These are phyloP conservation scores for Angomonas desouzai DNA, from an alignment of 208 protist genomes.

Conservation along the genomic window DNA sequence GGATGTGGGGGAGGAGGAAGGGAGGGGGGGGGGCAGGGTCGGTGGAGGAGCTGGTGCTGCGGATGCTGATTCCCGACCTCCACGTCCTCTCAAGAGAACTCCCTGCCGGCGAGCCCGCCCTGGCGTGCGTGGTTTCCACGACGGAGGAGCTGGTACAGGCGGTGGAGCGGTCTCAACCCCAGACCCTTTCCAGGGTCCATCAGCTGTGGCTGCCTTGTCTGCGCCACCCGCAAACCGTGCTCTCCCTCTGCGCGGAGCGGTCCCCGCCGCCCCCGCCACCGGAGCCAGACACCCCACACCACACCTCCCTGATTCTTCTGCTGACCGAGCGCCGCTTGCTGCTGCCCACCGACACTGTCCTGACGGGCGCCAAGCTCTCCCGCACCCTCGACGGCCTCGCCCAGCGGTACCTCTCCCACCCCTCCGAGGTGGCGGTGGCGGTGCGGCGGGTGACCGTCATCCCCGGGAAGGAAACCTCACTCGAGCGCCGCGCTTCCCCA, in stretches of 20 bases:
- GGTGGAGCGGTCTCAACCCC: not conserved
- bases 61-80: conserved; percentile 7
- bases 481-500: not conserved
- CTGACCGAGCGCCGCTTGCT: conserved; percentile 57
- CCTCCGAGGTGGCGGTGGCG: conserved; percentile 35
- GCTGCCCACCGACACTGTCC: conserved; percentile 48
- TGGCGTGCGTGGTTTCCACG: conserved; percentile 3
- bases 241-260: conserved; percentile 22
- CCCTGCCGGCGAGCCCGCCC: conserved; percentile 6
- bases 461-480: not conserved
- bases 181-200: not conserved
- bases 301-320: conserved; percentile 40
- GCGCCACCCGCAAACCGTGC: conserved; percentile 34
- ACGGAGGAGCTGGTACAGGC: conserved; percentile 6
- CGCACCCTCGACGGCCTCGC: conserved; percentile 23
- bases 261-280: not conserved
- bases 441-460: conserved; percentile 25
- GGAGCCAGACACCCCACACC: not conserved
- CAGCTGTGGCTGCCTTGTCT: conserved; percentile 67
- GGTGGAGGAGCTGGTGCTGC: conserved; percentile 3
- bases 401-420: not conserved
- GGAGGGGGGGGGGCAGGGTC: conserved; percentile 13
- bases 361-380: conserved; percentile 56
- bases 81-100: conserved; percentile 14
- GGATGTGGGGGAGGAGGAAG: conserved; percentile 8